Evolutionary conservation across 2,329 filamentous ascomycete genomes (phyloP).

Genomic region (Acephala macrosclerotiorum): DNA sequence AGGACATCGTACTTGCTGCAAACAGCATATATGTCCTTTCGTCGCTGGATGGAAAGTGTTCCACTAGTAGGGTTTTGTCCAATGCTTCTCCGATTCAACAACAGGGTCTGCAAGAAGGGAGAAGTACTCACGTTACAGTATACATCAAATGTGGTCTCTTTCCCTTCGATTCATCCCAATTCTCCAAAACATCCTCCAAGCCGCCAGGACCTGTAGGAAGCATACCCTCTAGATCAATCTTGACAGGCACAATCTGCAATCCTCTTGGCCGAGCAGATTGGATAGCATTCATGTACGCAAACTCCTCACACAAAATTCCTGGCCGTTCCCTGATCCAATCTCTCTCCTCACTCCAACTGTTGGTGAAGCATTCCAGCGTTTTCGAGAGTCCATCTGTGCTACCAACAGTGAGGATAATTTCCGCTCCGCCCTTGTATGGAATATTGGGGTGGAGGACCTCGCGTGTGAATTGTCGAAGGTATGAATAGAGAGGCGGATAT

Average conservation of each 20-base stretch:
- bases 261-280: slow-evolving; percentile 65
- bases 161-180: slow-evolving; percentile 80
- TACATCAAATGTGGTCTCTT: slow-evolving; percentile 86
- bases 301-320: slow-evolving; percentile 81
- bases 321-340: slow-evolving; percentile 74
- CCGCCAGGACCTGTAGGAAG: slow-evolving; percentile 74
- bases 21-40: slow-evolving; percentile 80
- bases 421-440: slow-evolving; percentile 78
- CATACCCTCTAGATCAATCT: slow-evolving; percentile 84
- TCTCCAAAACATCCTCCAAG: slow-evolving; percentile 78
- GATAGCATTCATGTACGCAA: slow-evolving; percentile 80
- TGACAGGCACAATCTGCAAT: slow-evolving; percentile 75
- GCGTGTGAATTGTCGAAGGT: slow-evolving; percentile 79
- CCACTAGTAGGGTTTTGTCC: slow-evolving; percentile 90
- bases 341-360: slow-evolving; percentile 75
- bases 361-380: slow-evolving; percentile 75
- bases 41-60: slow-evolving; percentile 74
- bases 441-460: slow-evolving; percentile 82
- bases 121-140: slow-evolving; percentile 77
- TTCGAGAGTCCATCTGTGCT: slow-evolving; percentile 88
- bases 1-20: slow-evolving; percentile 87
- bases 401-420: slow-evolving; percentile 81
- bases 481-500: slow-evolving; percentile 79
- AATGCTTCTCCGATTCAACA: slow-evolving; percentile 58
- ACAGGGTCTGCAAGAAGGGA: slow-evolving; percentile 12